Base-by-base conservation (phyloP, 441 rosid species). In the Syzygium malaccense region DNA sequence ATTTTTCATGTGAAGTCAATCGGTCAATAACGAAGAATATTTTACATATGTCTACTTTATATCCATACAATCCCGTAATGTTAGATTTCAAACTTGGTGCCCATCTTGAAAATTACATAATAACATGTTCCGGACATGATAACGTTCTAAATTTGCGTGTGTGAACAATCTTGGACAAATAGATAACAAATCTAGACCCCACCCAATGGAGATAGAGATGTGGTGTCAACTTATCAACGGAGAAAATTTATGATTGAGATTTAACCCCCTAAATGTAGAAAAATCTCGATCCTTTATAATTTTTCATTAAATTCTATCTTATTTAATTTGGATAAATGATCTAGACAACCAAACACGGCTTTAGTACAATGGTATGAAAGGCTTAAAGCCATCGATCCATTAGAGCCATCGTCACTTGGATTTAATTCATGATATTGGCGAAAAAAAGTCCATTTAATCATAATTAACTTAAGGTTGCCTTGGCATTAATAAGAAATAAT, bases 91-190 rank as follows among this genome's bases (percentile, higher is more conserved):
- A 23, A 56, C 5, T 1, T 2, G 5, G 13, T 20, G 12, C 10
- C 60, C 12, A 20, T 26, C 23, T 56, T 56, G 5, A 56, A 56
- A 20, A 60, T 60, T 6, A 60, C 32, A 60, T 13, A 14, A 60
- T 28, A 60, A 60, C 33, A 60, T 60, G 17, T 60, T 60, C 8
- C 6, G 3, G 20, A 62, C 71, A n/a, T 62, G 68, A 60, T 28
- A 32, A 62, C 71, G 25, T 57, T 10, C 25, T 57, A 23, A 57
- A 2, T 3, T 23, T 57, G 62, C 1, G 53, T 51, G 23, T 88
- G 91, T 88, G 90, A 87, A 3, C 91, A 91, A 75, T 86, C 92
- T 33, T 7, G 94, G 94, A 75, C 94, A 89, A 91, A 93, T 91
- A 94, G 98, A 96, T 3, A 14, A 53, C 1, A 14, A 3, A 54